Base-by-base conservation (phyloP, 257 asterid genomes). In the Dorcoceras hygrometricum region DNA sequence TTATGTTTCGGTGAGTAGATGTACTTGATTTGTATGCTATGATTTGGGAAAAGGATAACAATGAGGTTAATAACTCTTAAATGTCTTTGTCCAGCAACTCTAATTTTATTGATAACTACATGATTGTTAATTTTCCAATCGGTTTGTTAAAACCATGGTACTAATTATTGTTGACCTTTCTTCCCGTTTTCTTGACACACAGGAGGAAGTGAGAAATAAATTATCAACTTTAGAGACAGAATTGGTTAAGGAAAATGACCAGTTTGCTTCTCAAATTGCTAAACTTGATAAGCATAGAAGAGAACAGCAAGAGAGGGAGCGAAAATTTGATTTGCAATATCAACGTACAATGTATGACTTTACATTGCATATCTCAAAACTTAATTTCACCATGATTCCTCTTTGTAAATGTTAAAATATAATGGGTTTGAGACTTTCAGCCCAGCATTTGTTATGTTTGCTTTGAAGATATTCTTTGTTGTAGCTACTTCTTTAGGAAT, bases 121-220 rank as follows among this genome's bases (percentile, higher is more conserved):
- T 46, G 8, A 0, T 46, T 46, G 54, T 46, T 0, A 5, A 4
- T 14, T 14, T 46, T 46, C 18, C 68, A 22, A n/a, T 48, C 68
- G 60, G 54, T 34, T 60, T 57, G n/a, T 59, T 56, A 43, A 27
- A 27, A 65, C 43, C 57, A 57, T 11, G 8, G 59, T 16, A 27
- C 63, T 48, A 23, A 27, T 32, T 59, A 62, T 19, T 2, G 69
- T 23, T 26, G 68, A 69, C 68, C 26, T 29, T 50, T 61, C 57
- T 39, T 51, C 67, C 58, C 75, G 22, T 66, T 64, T 65, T 59
- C 63, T 43, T 72, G 62, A 43, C 71, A 6, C 54, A 64, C 84
- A 90, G 97, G 98, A 87, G 62, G 89, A 86, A 78, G 83, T 88
- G 73, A 83, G 98, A 81, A 84, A 77, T 78, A 88, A 79, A 68